Evolutionary conservation across 129 eudicot species (phyloP).

Genomic region (Escallonia herrerae): DNA sequence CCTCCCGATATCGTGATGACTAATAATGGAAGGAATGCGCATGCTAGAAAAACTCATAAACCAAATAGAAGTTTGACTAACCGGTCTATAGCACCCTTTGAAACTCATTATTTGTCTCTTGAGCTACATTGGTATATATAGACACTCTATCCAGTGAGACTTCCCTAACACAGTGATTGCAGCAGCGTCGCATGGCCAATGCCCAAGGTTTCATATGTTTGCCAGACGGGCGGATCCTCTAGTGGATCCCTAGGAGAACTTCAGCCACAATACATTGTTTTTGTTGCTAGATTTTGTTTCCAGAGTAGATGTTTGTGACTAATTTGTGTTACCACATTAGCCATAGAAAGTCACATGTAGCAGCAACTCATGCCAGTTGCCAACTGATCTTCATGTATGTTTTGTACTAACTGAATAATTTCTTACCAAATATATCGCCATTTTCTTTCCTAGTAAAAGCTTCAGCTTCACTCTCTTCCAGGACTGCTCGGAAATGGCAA

Average conservation of each 20-base stretch:
- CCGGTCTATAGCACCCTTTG: not conserved
- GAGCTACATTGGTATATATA: no score
- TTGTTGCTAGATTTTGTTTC: no score
- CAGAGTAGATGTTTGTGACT: no score
- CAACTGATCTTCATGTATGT: not conserved
- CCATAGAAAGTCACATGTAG: not conserved
- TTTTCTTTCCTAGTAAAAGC: not conserved
- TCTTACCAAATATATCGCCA: not conserved
- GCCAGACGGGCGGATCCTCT: no score
- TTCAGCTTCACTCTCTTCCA: not conserved
- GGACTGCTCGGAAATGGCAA: slow-evolving; percentile 46
- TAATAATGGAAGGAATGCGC: slow-evolving; percentile 32
- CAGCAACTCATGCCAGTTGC: not conserved
- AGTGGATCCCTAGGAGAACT: no score
- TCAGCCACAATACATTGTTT: no score
- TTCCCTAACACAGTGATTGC: no score
- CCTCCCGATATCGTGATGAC: slow-evolving; percentile 20
- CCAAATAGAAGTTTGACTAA: slow-evolving; percentile 9
- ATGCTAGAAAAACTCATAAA: slow-evolving; percentile 27
- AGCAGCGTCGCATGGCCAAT: no score
- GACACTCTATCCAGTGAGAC: no score
- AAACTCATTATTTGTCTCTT: no score
- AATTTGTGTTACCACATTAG: not conserved
- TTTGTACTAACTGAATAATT: not conserved
- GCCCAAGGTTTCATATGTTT: no score